Evolutionary conservation across 2,329 filamentous ascomycete genomes (phyloP).

Genomic region (Penicillium sp.): DNA sequence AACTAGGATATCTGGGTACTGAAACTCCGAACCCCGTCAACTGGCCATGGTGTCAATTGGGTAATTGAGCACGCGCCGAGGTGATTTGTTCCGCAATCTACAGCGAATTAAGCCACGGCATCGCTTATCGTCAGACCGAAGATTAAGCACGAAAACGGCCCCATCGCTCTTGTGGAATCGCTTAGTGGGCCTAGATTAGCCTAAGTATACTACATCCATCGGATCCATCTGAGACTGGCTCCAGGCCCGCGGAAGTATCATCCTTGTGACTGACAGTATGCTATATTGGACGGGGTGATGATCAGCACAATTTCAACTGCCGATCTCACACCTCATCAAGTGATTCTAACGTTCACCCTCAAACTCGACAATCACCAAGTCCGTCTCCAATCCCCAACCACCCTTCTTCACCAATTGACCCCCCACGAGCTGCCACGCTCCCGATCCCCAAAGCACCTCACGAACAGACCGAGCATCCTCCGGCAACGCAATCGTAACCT

Average conservation of each 20-base stretch:
- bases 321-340: neutral
- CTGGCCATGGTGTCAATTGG: neutral
- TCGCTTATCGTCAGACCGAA: neutral
- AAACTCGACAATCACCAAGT: conserved; percentile 17
- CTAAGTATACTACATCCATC: too few relatives aligned
- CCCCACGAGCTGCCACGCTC: conserved; percentile 6
- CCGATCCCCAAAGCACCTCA: conserved; percentile 14
- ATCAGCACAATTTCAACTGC: neutral
- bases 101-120: neutral
- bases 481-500: conserved; percentile 16
- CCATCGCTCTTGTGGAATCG: neutral
- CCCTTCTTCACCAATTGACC: conserved; percentile 12
- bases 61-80: neutral
- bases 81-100: neutral
- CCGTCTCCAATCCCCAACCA: conserved; percentile 12
- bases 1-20: neutral
- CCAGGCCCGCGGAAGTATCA: neutral
- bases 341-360: neutral
- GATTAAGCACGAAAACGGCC: neutral
- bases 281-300: neutral
- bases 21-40: neutral
- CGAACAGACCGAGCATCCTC: conserved; percentile 1
- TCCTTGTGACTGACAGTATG: neutral
- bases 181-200: neutral
- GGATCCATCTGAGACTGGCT: too few relatives aligned